Evolutionary conservation across 2,329 filamentous ascomycete species (phyloP), one percentile per base, ranked within the genome.

Genomic region (Boeremia exigua): DNA sequence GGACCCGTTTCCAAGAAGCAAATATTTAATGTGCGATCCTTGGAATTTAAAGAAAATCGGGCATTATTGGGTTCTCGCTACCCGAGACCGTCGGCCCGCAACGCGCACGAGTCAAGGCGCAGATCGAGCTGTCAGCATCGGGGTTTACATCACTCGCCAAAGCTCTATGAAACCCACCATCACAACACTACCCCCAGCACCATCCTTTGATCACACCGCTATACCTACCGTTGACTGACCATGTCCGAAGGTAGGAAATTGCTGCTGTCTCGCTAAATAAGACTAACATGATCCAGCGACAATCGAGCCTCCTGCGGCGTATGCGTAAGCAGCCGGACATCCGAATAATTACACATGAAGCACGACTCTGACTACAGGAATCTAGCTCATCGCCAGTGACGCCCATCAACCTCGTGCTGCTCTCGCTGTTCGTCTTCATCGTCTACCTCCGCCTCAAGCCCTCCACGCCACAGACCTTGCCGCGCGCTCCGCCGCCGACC

Each of bases 401-500:
- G 1, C 85, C 85, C 29, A 82, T 88, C 65, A 88, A 88, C 74
- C 74, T 87, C 34, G 75, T 86, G 62, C 82, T 88, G 49, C 68
- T 86, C 68, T 80, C 84, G 47, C 78, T 87, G 60, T 83, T 88
- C 71, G 71, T 80, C 48, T 68, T 86, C 61, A 72, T 86, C 29
- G 70, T 84, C 39, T 88, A 87, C 75, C 78, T 82, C 66, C 85
- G 85, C 63, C 79, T 87, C 63, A 82, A 84, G 39, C 84, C 85
- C 43, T 78, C 80, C 56, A 74, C 79, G 8, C 77, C 81, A 30
- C 73, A 80, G 38, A 75, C 75, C 5, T 80, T 88, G 17, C 84
- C 85, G 23, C 77, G 79, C 55, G 78, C 80, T 27, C 83, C 85
- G 12, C 83, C 87, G 4, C 92, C 92, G 4, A 86, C 95, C 43